These are phyloP conservation scores for Acanthamoeba triangularis DNA, from an alignment of 208 protist genomes.

Conservation along the genomic window DNA sequence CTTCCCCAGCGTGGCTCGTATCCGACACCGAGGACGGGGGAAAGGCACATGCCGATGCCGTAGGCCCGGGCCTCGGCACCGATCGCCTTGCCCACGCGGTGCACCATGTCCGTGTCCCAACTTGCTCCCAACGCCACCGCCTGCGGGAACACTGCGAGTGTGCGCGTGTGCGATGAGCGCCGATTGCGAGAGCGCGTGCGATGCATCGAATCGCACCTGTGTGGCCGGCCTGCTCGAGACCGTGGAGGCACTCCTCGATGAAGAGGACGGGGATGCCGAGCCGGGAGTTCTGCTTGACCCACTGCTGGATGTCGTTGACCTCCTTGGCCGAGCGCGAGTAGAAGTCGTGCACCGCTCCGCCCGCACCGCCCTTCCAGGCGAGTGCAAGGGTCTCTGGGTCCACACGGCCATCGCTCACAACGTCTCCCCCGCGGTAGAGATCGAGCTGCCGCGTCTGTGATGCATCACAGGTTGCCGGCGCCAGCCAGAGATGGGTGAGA, in stretches of 20 bases:
- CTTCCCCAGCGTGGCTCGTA: background rate
- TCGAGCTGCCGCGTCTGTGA: background rate
- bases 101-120: background rate
- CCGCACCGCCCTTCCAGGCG: background rate
- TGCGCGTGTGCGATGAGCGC: too few species aligned
- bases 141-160: background rate
- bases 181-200: too few species aligned
- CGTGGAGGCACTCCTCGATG: conserved; percentile 15
- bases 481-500: background rate
- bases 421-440: background rate
- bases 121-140: background rate
- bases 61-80: background rate
- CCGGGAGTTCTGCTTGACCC: background rate
- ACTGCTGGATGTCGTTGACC: background rate
- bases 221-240: background rate
- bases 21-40: background rate
- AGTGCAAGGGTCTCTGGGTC: background rate
- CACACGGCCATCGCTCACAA: background rate
- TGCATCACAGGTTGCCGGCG: background rate
- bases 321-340: background rate
- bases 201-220: background rate
- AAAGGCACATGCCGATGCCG: background rate
- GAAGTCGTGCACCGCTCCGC: conserved; percentile 23
- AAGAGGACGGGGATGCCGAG: conserved; percentile 7
- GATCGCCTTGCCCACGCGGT: background rate